phyloP scores from a whole-genome alignment of 768 basidiomycete genomes.

The Asterophora parasitica region DNA sequence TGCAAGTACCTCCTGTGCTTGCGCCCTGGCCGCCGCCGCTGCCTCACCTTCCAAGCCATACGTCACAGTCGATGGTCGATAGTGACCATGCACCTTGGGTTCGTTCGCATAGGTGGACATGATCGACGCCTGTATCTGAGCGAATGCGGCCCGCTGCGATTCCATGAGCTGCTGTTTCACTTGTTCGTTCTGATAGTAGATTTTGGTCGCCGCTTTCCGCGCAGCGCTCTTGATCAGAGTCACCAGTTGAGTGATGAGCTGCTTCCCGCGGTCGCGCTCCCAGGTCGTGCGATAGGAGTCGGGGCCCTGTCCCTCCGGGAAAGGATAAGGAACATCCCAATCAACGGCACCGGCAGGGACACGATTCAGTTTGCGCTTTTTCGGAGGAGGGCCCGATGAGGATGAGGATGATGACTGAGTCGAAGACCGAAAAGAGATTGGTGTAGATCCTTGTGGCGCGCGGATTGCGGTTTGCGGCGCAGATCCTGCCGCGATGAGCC shows the following conservation, averaged over 20 bases:
- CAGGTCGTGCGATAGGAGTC: slow-evolving; percentile 57
- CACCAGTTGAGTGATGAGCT: slow-evolving; percentile 57
- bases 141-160: slow-evolving; percentile 6
- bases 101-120: neutral
- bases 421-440: slow-evolving; percentile 1
- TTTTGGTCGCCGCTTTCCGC: slow-evolving; percentile 56
- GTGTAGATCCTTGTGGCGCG: slow-evolving; percentile 8
- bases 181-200: slow-evolving; percentile 30
- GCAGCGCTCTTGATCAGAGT: slow-evolving; percentile 56
- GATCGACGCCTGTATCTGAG: neutral
- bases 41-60: slow-evolving; percentile 23
- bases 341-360: slow-evolving; percentile 79
- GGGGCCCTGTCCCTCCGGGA: slow-evolving; percentile 66
- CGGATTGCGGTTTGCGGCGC: slow-evolving; percentile 1
- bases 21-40: slow-evolving; percentile 7
- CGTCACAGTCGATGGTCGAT: slow-evolving; percentile 27
- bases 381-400: slow-evolving; percentile 30
- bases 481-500: slow-evolving; percentile 44
- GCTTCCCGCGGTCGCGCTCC: slow-evolving; percentile 60
- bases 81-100: slow-evolving; percentile 25
- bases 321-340: slow-evolving; percentile 84
- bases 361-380: slow-evolving; percentile 57
- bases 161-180: slow-evolving; percentile 8
- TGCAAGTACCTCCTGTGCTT: slow-evolving; percentile 20
- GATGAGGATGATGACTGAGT: neutral